phyloP scores from a whole-genome alignment of 2,329 filamentous ascomycete genomes.

The Ophiocordyceps sinensis region DNA sequence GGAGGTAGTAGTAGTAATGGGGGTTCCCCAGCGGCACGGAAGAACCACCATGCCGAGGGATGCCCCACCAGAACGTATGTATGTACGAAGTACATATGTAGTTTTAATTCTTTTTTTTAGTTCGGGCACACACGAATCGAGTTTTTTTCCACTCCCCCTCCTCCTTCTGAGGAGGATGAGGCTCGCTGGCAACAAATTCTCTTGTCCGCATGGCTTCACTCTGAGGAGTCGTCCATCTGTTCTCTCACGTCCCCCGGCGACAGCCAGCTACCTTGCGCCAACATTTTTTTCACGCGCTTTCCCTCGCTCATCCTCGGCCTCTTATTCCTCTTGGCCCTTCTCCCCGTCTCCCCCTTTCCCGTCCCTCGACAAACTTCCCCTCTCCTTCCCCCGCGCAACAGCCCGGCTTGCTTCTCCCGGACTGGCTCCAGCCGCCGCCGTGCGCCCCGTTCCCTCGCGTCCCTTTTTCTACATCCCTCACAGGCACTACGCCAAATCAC shows the following conservation, averaged over 20 bases:
- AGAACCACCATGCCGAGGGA: no score
- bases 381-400: not conserved
- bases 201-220: not conserved
- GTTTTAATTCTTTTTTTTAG: not conserved
- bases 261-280: not conserved
- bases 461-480: conserved; percentile 33
- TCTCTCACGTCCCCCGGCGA: not conserved
- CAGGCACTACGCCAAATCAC: conserved; percentile 47
- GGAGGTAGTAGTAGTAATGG: no score
- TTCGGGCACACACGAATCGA: not conserved
- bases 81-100: no score
- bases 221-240: not conserved
- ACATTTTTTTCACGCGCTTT: no score
- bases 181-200: not conserved
- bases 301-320: not conserved
- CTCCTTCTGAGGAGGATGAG: not conserved
- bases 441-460: conserved; percentile 12
- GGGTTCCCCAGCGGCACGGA: no score
- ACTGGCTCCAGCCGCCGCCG: conserved; percentile 30
- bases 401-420: conserved; percentile 35
- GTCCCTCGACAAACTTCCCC: not conserved
- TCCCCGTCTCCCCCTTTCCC: not conserved
- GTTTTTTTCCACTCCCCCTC: not conserved
- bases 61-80: not conserved
- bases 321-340: not conserved